Base-by-base conservation (phyloP, 305 asterid genomes). In the Ruellia speciosa region DNA sequence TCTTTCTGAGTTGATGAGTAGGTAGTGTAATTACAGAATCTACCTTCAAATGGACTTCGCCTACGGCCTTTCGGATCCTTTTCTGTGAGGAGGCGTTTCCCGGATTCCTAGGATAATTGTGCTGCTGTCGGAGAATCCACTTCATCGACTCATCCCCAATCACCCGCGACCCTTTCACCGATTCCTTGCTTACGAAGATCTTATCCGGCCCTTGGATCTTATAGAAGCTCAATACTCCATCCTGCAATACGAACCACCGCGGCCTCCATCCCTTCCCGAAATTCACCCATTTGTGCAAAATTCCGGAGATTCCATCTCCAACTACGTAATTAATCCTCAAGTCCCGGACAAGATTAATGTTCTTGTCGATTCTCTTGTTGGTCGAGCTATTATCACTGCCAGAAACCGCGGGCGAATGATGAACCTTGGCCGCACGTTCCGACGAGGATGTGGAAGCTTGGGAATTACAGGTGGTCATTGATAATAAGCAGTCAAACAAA, bases 31-130 rank as follows among this genome's bases (percentile, higher is more conserved):
- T 43, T 24, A 24, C 31, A 24, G 4, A 24, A 24, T 2, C 4
- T 60, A 85, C 99, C 99, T 93, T 93, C 68, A 93, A 77, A 80
- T 93, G 99, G 71, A 93, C 87, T 88, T 93, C 99, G 63, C 99
- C 99, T 39, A 84, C 73, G 18, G 97, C 96, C 53, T 70, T 86
- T 37, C 12, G 9, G 55, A 80, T 64, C 53, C 71, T 75, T 56
- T 60, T 67, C 7, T 68, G 72, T 12, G 86, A 62, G 17, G 78
- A 68, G 7, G 48, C 49, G 68, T 51, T 58, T 55, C 73, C 67
- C 31, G 31, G 31, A 24, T 24, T 24, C 31, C 3, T 24, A 4
- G 2, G 31, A 34, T 52, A 59, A 24, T 70, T 75, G 46, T 66
- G 62, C 19, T 17, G 64, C 62, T 66, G 71, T 68, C 81, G 60